A percentile compares a stretch with the other conserved stretches of the same genome.
phyloP scores from a whole-genome alignment of 1,284 basidiomycete genomes.

The Ganoderma resinaceum region DNA sequence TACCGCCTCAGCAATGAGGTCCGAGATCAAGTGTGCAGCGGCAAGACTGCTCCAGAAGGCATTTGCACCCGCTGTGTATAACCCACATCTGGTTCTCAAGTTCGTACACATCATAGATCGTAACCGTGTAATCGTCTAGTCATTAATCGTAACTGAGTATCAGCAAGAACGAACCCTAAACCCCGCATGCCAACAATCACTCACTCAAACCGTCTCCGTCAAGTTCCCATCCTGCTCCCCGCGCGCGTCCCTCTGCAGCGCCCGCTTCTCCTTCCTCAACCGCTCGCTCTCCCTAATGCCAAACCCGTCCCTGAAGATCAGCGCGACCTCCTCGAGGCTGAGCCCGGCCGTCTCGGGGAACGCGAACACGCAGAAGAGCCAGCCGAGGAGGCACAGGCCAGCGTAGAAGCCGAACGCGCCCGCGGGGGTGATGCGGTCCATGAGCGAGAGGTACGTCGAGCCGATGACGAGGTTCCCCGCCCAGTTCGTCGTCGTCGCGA shows the following conservation, averaged over 20 bases:
- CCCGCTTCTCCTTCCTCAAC: conserved; percentile 51
- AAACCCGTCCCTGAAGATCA: conserved; percentile 65
- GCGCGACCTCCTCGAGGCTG: conserved; percentile 77
- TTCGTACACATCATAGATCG: not conserved
- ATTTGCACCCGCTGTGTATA: too few species aligned
- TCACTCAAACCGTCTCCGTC: not conserved
- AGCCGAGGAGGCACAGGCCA: conserved; percentile 74
- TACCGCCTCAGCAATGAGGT: too few species aligned
- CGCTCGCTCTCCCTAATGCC: conserved; percentile 62
- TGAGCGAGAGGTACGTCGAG: conserved; percentile 82
- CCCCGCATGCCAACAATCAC: not conserved
- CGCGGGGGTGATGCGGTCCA: conserved; percentile 77
- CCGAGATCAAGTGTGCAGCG: too few species aligned
- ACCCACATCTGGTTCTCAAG: not conserved
- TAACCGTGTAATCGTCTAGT: not conserved
- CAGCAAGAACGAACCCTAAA: not conserved
- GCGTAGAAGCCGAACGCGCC: conserved; percentile 87
- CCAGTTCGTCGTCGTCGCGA: conserved; percentile 87
- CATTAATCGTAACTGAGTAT: not conserved
- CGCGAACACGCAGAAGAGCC: conserved; percentile 71
- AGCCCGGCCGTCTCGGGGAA: conserved; percentile 84
- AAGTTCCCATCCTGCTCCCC: not conserved
- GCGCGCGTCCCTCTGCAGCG: conserved; percentile 31
- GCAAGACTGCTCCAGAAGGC: too few species aligned
- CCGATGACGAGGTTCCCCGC: conserved; percentile 80